Evolutionary conservation across 1,139 yeast genomes (phyloP).

Genomic region (Taphrina wiesneri): DNA sequence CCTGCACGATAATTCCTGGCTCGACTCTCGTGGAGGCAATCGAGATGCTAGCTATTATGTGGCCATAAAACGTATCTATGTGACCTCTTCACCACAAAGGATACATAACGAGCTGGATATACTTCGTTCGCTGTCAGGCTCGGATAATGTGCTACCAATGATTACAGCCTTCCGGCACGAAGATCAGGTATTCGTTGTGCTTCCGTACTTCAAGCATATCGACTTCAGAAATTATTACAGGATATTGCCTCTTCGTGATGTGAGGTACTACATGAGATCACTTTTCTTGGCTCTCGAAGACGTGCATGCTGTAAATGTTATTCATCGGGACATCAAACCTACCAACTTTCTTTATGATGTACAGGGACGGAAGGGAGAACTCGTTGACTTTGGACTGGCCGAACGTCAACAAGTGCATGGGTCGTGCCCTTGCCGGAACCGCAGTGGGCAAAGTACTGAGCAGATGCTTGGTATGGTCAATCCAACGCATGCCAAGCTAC

Average conservation of each 20-base stretch:
- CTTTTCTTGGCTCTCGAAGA: conserved; percentile 71
- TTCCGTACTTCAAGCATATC: conserved; percentile 88
- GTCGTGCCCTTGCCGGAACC: conserved; percentile 37
- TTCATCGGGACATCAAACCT: conserved; percentile 89
- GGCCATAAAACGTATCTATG: conserved; percentile 90
- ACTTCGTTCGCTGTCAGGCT: conserved; percentile 66
- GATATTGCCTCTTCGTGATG: conserved; percentile 74
- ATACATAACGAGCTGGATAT: conserved; percentile 82
- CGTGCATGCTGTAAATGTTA: conserved; percentile 72
- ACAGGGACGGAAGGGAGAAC: conserved; percentile 70
- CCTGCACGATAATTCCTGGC: conserved; percentile 41
- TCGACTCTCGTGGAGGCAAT: conserved; percentile 17
- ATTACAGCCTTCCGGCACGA: conserved; percentile 81
- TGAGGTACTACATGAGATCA: conserved; percentile 77
- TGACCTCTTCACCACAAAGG: conserved; percentile 90
- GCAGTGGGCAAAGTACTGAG: conserved; percentile 23
- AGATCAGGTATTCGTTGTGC: conserved; percentile 89
- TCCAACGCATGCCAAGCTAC: conserved; percentile 39
- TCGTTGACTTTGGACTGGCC: conserved; percentile 92
- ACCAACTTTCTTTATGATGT: conserved; percentile 76
- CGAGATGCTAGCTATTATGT: conserved; percentile 55
- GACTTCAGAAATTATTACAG: conserved; percentile 81
- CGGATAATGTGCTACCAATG: conserved; percentile 78
- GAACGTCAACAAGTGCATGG: conserved; percentile 49
- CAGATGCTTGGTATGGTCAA: conserved; percentile 25